Base-by-base conservation (phyloP, 352 stramenopile genomes). In the Phytophthora multivora region DNA sequence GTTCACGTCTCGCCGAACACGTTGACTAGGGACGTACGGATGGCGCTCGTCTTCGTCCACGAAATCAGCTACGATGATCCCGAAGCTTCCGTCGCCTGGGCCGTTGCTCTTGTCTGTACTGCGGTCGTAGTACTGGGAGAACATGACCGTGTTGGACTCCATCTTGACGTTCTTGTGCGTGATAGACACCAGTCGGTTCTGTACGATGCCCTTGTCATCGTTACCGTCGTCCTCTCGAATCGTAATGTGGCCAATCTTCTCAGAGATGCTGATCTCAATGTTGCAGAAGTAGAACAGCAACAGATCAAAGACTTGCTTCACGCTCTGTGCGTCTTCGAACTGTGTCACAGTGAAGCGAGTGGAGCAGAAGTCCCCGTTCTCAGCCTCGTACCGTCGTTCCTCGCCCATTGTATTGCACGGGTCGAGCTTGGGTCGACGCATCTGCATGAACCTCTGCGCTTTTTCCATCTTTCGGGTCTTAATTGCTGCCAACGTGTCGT, bases 221-320 rank as follows among this genome's bases (percentile, higher is more conserved):
- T 43, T 59, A 46, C 79, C 74, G 36, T 84, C 70, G 59, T 83
- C 73, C 52, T 86, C 77, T 13, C 77, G 74, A 28, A 83, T 73
- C 9, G 72, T 86, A 30, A 82, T 73, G 47, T 82, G 64, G 28
- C 74, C 77, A n/a, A 82, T 67, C n/a, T 71, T 71, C 54, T 89
- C 77, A 6, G 79, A 80, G 52, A 86, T 75, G 28, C 63, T 87
- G 60, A 89, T 85, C 60, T 89, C 79, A 19, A 89, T 66, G 58
- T 86, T 88, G 35, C 45, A 64, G 15, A 80, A 73, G 56, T 82
- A 86, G 41, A 73, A 89, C 18, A 68, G 56, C 19, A 83, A 39
- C 4, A 80, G 59, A 12, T 85, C 66, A 42, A 82, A 86, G 19
- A 86, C 68, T 23, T 74, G 61, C 23, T 69, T 66, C 1, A 79